Percentiles rank a stretch among this genome's conserved stretches.
Conservation (phyloP, 1,284 basidiomycete genomes). For the Heterobasidion occidentale region DNA sequence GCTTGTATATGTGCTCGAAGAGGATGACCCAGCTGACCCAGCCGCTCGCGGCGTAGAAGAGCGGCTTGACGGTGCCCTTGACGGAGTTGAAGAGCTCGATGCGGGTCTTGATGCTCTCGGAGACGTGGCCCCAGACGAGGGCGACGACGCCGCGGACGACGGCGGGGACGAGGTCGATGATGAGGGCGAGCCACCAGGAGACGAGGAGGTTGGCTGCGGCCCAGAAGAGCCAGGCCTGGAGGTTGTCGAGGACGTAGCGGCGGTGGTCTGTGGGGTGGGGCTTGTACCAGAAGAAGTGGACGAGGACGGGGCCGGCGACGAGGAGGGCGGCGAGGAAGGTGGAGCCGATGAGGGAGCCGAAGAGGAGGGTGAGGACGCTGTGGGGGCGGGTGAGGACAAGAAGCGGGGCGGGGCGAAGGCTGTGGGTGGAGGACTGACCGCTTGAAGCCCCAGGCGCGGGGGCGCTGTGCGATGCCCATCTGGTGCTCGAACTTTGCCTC, state of each 20-base stretch:
- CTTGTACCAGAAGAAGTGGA: slow-evolving; percentile 65
- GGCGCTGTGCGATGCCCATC: slow-evolving; percentile 43
- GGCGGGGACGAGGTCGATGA: slow-evolving; percentile 58
- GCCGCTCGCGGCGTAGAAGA: slow-evolving; percentile 55
- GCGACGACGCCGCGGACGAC: slow-evolving; percentile 44
- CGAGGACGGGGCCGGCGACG: slow-evolving; percentile 48
- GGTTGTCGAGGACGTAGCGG: slow-evolving; percentile 53
- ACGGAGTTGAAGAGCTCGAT: slow-evolving; percentile 63
- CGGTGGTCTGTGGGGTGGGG: slow-evolving; percentile 47
- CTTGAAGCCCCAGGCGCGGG: slow-evolving; percentile 41
- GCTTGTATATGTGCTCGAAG: slow-evolving; percentile 50
- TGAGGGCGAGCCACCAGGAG: slow-evolving; percentile 68
- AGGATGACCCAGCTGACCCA: slow-evolving; percentile 70
- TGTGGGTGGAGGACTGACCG: slow-evolving; percentile 30
- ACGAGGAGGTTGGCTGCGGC: slow-evolving; percentile 64
- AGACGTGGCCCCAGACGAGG: slow-evolving; percentile 66
- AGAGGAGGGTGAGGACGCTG: slow-evolving; percentile 54
- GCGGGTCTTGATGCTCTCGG: slow-evolving; percentile 54
- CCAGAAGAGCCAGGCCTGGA: slow-evolving; percentile 76
- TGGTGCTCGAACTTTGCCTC: slow-evolving; percentile 55
- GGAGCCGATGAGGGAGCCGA: slow-evolving; percentile 67
- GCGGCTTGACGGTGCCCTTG: slow-evolving; percentile 60
- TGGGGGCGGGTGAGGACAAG: neutral
- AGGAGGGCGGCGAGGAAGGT: slow-evolving; percentile 54
- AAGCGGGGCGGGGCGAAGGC: neutral